phyloP scores from a whole-genome alignment of 2,329 filamentous ascomycete species.

The Arthrobotrys entomopaga region DNA sequence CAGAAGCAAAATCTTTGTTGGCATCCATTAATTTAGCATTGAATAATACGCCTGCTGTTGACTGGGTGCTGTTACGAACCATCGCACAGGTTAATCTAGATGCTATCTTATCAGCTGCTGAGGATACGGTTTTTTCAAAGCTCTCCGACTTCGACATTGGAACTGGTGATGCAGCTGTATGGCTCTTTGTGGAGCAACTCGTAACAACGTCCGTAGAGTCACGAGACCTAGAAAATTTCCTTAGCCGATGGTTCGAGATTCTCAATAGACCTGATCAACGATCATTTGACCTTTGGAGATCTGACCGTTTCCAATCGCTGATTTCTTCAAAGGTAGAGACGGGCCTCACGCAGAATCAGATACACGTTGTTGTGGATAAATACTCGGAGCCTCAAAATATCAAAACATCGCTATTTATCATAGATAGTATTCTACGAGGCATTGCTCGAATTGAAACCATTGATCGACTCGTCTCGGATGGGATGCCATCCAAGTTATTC shows the following conservation, averaged over 20 bases:
- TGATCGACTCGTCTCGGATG: constrained; percentile 24
- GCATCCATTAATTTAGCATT: constrained; percentile 31
- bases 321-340: constrained; percentile 34
- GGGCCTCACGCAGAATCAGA: constrained; percentile 40
- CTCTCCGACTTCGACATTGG: constrained; percentile 27
- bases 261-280: not conserved
- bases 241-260: constrained; percentile 28
- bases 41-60: constrained; percentile 1
- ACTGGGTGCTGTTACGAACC: constrained; percentile 32
- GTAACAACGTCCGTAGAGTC: constrained; percentile 34
- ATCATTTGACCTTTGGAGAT: constrained; percentile 22
- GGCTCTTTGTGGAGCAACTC: constrained; percentile 34
- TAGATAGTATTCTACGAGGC: constrained; percentile 42
- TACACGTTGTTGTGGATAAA: constrained; percentile 15
- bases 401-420: constrained; percentile 16
- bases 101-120: constrained; percentile 25
- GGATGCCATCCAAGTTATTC: constrained; percentile 13
- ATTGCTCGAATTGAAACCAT: constrained; percentile 44
- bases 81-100: constrained; percentile 48
- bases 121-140: constrained; percentile 23
- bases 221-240: constrained; percentile 36
- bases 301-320: constrained; percentile 39
- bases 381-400: constrained; percentile 9
- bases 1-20: constrained; percentile 21
- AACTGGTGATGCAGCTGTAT: constrained; percentile 17